phyloP scores from a whole-genome alignment of 345 rosid species.

The Cardamine occulta region DNA sequence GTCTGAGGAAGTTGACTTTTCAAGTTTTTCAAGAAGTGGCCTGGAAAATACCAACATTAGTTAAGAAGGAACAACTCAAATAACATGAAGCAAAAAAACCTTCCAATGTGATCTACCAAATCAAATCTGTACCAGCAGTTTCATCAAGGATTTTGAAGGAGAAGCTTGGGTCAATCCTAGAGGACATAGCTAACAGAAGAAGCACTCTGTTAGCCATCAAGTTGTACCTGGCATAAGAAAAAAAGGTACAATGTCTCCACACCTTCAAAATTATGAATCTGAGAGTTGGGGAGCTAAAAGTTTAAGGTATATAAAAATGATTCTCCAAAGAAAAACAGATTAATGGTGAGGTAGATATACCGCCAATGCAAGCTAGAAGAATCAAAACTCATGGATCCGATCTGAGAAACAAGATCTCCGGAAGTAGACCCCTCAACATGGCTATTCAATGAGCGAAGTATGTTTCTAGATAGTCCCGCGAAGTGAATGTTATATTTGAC shows the following conservation, averaged over 20 bases:
- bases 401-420: conserved; percentile 79
- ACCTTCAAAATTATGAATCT: conserved; percentile 3
- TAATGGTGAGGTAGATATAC: conserved; percentile 49
- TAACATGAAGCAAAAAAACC: conserved; percentile 9
- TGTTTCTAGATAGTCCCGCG: conserved; percentile 82
- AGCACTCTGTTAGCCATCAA: conserved; percentile 98
- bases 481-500: conserved; percentile 97
- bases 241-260: conserved; percentile 16
- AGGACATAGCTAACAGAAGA: conserved; percentile 90
- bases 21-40: conserved; percentile 91
- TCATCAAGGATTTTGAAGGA: conserved; percentile 77
- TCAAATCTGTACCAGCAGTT: conserved; percentile 73
- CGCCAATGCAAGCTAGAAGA: conserved; percentile 94
- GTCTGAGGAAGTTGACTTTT: conserved; percentile 99
- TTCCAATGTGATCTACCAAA: conserved; percentile 27
- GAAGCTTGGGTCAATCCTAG: conserved; percentile 66
- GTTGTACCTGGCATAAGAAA: conserved; percentile 68
- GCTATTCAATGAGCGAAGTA: conserved; percentile 64
- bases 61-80: conserved; percentile 25
- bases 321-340: conserved; percentile 1
- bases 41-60: conserved; percentile 50
- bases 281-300: conserved; percentile 22
- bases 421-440: conserved; percentile 69
- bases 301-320: conserved; percentile 10
- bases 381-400: conserved; percentile 90